Evolutionary conservation across 2,329 filamentous ascomycete genomes (phyloP), one percentile per base, ranked within the genome.

Genomic region (Colletotrichum viniferum): DNA sequence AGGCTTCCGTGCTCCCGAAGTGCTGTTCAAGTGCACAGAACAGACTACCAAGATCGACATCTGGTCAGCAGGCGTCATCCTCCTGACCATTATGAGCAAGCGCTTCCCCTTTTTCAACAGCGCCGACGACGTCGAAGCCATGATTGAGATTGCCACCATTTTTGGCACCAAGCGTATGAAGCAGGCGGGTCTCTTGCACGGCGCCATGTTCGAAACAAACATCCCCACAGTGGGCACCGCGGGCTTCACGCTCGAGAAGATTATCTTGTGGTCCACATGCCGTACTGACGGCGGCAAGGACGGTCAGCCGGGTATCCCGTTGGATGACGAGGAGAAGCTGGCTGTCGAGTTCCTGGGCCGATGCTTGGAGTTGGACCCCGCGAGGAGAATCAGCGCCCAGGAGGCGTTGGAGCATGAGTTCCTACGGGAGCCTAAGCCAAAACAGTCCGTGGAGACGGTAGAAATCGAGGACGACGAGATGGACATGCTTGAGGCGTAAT

Each of bases 41-140:
- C 97, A 99, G 84, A 97, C 94, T 5, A 96, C 94, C 58, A 94
- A 96, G 79, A 97, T 99, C 79, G 97, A 99, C 83, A 94, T 99
- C 78, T 99, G 97, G 97, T 98, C 95, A 28, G 96, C 94, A 0
- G 97, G 97, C 56, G 96, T 99, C n/a, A 98, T 99, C 71, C 90
- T 99, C 4, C 88, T 99, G n/a, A 99, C 97, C 1, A 94, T 99
- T 77, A 88, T 99, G 16, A 96, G 95, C 55, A 94, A 94, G 72
- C 93, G 97, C 5, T 99, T 99, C 80, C 97, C 97, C 2, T 99
- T 99, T 85, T 99, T 99, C 89, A 98, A 99, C 85, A 98, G 95
- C 61, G 94, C 96, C n/a, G 97, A 99, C 83, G 97, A 99, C 80
- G 94, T 99, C 63, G 97, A 99, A 82, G 97, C 97, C 67, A 94